Conservation (phyloP, 345 rosid species). For the Atalantia buxifolia region DNA sequence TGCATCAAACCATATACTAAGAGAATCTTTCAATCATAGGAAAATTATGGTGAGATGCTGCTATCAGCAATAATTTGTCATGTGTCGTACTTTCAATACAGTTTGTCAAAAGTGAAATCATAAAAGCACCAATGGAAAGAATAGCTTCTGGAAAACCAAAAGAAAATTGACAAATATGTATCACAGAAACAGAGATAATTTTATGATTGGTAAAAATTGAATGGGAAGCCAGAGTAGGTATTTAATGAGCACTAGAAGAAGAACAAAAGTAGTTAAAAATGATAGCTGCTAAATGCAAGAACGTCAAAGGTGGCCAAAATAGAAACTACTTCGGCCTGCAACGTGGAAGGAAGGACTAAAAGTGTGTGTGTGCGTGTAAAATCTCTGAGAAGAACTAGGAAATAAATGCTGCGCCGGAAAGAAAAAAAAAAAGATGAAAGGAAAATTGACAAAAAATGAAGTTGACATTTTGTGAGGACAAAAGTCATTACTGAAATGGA, state of each 20-base stretch:
- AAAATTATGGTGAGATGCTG: conserved; percentile 10
- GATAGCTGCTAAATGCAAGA: not conserved
- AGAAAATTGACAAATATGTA: conserved; percentile 1
- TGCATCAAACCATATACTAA: conserved; percentile 3
- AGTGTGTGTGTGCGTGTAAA: fast-evolving
- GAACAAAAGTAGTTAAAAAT: not conserved
- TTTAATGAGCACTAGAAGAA: not conserved
- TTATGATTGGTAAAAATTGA: not conserved
- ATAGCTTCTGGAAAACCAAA: not conserved
- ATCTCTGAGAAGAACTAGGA: not conserved
- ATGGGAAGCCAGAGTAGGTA: not conserved
- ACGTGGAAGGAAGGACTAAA: not conserved
- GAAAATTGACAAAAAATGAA: not conserved
- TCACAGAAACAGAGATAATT: not conserved
- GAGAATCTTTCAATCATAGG: not conserved
- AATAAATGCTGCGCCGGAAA: not conserved
- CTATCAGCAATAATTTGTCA: conserved; percentile 23
- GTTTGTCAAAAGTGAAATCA: not conserved
- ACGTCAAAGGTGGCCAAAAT: conserved; percentile 10
- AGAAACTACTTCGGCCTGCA: not conserved
- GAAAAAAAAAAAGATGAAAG: not conserved
- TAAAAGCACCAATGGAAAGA: not conserved
- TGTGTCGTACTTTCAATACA: conserved; percentile 2
- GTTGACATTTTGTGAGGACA: not conserved
- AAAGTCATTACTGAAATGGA: not conserved